These are phyloP conservation scores for Aspergillus pseudoterreus DNA, from an alignment of 2,329 filamentous ascomycete species.

Conservation along the genomic window DNA sequence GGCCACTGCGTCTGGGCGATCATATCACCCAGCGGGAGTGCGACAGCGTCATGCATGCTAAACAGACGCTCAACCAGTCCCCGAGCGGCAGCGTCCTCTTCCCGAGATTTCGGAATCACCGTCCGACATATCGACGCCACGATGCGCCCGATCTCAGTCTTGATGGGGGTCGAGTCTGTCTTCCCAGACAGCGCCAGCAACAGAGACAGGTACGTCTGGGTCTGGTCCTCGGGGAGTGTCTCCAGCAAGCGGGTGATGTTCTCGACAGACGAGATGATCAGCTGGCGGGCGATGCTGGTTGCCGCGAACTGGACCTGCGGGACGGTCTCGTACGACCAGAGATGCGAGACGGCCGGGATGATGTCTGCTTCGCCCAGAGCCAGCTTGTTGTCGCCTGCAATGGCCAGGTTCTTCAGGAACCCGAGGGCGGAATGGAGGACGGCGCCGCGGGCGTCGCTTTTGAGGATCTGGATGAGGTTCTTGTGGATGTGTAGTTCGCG, in stretches of 20 bases:
- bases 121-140: conserved; percentile 44
- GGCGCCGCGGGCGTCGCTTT: conserved; percentile 34
- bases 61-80: conserved; percentile 32
- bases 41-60: conserved; percentile 31
- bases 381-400: conserved; percentile 40
- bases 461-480: conserved; percentile 38
- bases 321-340: conserved; percentile 41
- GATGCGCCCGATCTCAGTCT: conserved; percentile 46
- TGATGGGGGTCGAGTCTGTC: conserved; percentile 43
- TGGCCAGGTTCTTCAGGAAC: conserved; percentile 47
- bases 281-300: conserved; percentile 38
- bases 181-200: conserved; percentile 40
- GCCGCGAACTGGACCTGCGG: conserved; percentile 45
- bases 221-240: conserved; percentile 24
- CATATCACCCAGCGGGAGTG: conserved; percentile 42
- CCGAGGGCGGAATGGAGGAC: conserved; percentile 44
- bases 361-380: conserved; percentile 37
- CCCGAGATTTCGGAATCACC: conserved; percentile 27
- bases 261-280: conserved; percentile 33
- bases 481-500: conserved; percentile 37
- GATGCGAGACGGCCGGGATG: conserved; percentile 34
- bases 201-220: conserved; percentile 39
- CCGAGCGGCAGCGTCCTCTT: conserved; percentile 18
- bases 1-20: conserved; percentile 46
- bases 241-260: conserved; percentile 38